A percentile compares a stretch with the other conserved stretches of the same genome.
Conservation (phyloP, 202 grass and related monocot species). For the Brachypodium distachyon region DNA sequence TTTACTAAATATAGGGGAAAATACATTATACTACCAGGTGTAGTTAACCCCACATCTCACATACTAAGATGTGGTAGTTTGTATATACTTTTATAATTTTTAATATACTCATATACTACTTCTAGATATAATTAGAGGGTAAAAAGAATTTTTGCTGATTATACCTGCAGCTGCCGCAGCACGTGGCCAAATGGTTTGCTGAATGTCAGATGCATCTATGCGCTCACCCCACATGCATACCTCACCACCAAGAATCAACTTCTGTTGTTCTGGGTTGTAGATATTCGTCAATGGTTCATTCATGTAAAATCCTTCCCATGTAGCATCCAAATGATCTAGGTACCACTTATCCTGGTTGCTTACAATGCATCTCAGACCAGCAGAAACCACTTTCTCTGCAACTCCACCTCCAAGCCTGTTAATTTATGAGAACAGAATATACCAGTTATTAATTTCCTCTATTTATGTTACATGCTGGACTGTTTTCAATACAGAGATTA, state of each 20-base stretch:
- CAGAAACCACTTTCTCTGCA: constrained; percentile 56
- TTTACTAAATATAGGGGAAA: not conserved
- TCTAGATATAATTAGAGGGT: not conserved
- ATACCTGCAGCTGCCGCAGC: constrained; percentile 95
- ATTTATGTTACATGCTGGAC: too few species aligned
- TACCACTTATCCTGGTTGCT: constrained; percentile 99
- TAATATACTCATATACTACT: too few species aligned
- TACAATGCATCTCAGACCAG: constrained; percentile 85
- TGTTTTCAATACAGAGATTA: too few species aligned
- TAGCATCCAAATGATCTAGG: constrained; percentile 72
- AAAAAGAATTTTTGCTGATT: constrained; percentile 3
- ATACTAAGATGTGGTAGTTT: too few species aligned
- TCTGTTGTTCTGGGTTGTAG: constrained; percentile 52
- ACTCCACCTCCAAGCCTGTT: constrained; percentile 73
- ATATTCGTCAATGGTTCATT: constrained; percentile 85
- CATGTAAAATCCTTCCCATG: constrained; percentile 79
- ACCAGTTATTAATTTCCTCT: not conserved
- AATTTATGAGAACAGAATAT: constrained; percentile 1
- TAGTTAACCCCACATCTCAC: too few species aligned
- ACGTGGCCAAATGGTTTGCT: constrained; percentile 97
- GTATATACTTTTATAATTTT: too few species aligned
- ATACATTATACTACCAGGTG: too few species aligned
- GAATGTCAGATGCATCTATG: constrained; percentile 87
- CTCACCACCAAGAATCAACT: constrained; percentile 84
- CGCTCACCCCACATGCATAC: constrained; percentile 92